Evolutionary conservation across 306 rosid genomes (phyloP), one percentile per base, ranked within the genome.

Genomic region (Vicia faba): DNA sequence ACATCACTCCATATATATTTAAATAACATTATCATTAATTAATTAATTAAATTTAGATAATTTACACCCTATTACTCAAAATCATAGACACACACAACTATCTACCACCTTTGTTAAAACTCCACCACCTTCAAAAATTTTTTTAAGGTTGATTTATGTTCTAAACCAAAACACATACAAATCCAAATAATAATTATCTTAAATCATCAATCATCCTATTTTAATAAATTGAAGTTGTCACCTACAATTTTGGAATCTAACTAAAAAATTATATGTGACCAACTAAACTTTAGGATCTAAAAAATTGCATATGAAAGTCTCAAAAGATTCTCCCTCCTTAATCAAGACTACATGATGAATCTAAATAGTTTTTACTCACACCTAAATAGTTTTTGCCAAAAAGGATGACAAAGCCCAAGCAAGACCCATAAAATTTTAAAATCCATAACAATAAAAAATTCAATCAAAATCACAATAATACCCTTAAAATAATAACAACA

Each of bases 341-440:
- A 51, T 11, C 25, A 7, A 51, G 25, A 16, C 55, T 49, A 8
- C 26, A 48, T 51, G 31, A 11, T 20, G 7, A 28, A 51, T 51
- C 33, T 20, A 51, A 51, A 51, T 19, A 51, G 58, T 20, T 51
- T 51, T 23, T 4, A 2, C 58, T 4, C 19, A 2, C 58, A 51
- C n/a, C 8, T 4, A 51, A 51, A 51, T 51, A 51, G 58, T 51
- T 51, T 51, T 51, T 51, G 33, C 29, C 58, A 51, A 51, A 51
- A 51, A 20, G 14, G 58, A 51, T 51, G 58, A 51, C 58, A 51
- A 51, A 51, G 58, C 58, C 58, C 58, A 51, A 40, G n/a, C 45
- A 40, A 51, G 13, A 51, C 33, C 31, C 58, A 20, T 51, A 10
- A 4, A 20, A 11, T 20, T 20, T 10, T 4, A 4, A 20, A 19